Evolutionary conservation across 139 green algal genomes (phyloP).

Genomic region (Microglena sp.): DNA sequence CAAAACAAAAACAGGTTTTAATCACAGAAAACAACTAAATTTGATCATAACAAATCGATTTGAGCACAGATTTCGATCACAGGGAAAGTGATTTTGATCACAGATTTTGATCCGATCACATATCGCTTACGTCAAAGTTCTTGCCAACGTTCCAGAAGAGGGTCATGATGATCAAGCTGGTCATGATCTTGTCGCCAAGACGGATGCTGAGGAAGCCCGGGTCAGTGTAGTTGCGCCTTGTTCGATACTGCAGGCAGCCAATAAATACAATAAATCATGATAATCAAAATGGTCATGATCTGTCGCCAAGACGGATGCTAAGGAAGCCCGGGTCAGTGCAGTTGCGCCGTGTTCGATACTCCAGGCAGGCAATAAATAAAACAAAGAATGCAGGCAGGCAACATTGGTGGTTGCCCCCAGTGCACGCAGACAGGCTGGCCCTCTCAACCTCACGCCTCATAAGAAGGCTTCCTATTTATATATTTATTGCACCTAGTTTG

Average conservation of each 20-base stretch:
- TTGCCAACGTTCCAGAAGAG: conserved; percentile 31
- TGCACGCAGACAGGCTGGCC: too few relatives aligned
- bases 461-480: too few relatives aligned
- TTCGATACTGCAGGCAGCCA: conserved; percentile 53
- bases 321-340: conserved; percentile 28
- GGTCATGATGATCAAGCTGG: conserved; percentile 44
- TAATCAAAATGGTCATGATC: not conserved
- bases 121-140: too few relatives aligned
- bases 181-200: conserved; percentile 56
- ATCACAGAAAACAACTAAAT: too few relatives aligned
- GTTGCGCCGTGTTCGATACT: conserved; percentile 51
- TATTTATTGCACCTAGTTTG: conserved; percentile 34
- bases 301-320: not conserved
- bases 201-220: conserved; percentile 46
- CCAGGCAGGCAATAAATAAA: conserved; percentile 33
- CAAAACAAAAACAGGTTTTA: not conserved
- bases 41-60: not conserved
- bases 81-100: not conserved
- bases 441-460: too few relatives aligned
- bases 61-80: not conserved
- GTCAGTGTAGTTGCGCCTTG: conserved; percentile 48
- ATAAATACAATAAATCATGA: not conserved
- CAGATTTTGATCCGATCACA: not conserved
- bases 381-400: too few relatives aligned
- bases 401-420: too few relatives aligned